Conservation (phyloP, 257 asterid genomes). For the Nyctanthes arbortristis region DNA sequence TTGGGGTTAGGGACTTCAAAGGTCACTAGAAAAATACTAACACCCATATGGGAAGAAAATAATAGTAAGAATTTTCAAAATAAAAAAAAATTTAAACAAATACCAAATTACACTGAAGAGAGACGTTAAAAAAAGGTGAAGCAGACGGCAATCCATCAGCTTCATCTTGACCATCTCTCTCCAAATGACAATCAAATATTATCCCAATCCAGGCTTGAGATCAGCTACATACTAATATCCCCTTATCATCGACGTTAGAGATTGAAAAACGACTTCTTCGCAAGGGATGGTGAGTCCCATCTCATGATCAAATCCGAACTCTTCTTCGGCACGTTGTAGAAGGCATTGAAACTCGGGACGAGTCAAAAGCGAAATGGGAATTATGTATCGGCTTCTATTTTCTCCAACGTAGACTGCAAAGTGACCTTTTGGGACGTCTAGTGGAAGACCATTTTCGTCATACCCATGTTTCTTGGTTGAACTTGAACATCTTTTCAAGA, state of each 20-base stretch:
- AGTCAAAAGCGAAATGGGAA: constrained; percentile 43
- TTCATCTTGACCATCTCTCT: constrained; percentile 45
- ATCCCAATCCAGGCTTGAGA: neutral
- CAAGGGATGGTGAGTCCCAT: constrained; percentile 61
- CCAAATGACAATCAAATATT: no score
- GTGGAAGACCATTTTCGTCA: constrained; percentile 32
- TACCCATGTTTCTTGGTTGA: constrained; percentile 35
- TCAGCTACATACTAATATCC: no score
- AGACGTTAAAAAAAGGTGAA: constrained; percentile 39
- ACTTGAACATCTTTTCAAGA: constrained; percentile 46
- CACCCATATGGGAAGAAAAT: neutral
- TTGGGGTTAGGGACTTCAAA: neutral
- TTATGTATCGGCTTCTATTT: constrained; percentile 45
- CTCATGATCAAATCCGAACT: constrained; percentile 54
- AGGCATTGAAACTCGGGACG: constrained; percentile 50
- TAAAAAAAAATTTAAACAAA: neutral
- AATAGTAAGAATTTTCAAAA: neutral
- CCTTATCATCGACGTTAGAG: constrained; percentile 47
- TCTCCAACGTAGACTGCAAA: constrained; percentile 51
- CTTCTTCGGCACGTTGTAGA: constrained; percentile 48
- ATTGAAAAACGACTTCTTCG: constrained; percentile 46
- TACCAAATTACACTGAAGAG: constrained; percentile 4
- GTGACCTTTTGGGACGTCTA: constrained; percentile 53
- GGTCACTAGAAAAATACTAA: neutral
- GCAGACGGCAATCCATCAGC: constrained; percentile 20